Evolutionary conservation across 768 basidiomycete genomes (phyloP), one percentile per base, ranked within the genome.

Genomic region (Chalciporus pseudorubinellus): DNA sequence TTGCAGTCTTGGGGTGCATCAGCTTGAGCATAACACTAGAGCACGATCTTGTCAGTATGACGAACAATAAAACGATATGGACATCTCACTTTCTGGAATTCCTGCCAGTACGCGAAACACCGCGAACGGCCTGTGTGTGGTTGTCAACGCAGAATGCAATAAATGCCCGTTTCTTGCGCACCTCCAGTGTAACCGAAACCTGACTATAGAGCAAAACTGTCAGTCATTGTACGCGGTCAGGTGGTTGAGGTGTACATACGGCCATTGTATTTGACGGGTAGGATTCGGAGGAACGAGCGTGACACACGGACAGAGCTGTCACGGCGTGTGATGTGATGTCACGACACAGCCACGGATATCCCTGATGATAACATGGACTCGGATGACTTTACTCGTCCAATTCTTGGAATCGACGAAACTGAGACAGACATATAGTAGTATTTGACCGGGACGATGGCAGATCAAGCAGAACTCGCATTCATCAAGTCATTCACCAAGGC

Each of bases 81-180:
- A 18, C 16, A 4, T 41, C 52, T 48, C 48, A 86, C 88, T 65
- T 85, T 87, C 59, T 83, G 77, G 72, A 91, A 89, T 69, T 94
- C 90, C 64, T 94, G 92, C 92, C 93, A 95, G 73, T 87, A 91
- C 12, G 82, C 77, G 70, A 94, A 94, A 72, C 94, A 97, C 62
- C 90, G 80, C 55, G 89, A 83, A 57, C 83, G 83, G 60, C 91
- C 92, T 93, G 55, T 31, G 39, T 31, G 44, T 39, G 24, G 22
- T 46, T 51, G 52, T 56, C 39, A 56, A 34, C 46, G 31, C 11
- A 24, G n/a, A n/a, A 26, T 24, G 26, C 41, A 21, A 2, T 2
- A 18, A 19, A 9, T 4, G 16, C 16, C 2, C 19, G n/a, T 13
- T 42, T 43, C 3, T 20, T n/a, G 63, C 75, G 45, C 56, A 82